Evolutionary conservation across 2,329 filamentous ascomycete genomes (phyloP), one percentile per base, ranked within the genome.

Genomic region (Pestalotiopsis sp.): DNA sequence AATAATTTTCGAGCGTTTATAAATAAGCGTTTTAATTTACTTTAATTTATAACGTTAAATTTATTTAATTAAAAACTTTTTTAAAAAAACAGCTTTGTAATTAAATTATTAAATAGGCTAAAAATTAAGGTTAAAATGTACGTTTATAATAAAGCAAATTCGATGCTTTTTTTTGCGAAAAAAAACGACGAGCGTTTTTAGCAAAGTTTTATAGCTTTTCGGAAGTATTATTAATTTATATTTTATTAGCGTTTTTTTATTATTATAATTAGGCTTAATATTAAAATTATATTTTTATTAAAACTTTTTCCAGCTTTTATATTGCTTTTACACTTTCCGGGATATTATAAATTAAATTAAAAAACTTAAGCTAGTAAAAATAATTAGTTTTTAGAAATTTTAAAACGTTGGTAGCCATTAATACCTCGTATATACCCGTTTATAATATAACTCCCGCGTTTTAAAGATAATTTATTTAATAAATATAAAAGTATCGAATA

Each of bases 321-420:
- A 79, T 69, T 9, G 73, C 68, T 11, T 70, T 23, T 4, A 78
- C 64, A 2, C 72, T 79, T 67, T 72, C 64, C 13, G 71, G 69
- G 9, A 77, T 70, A 52, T 71, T 70, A 12, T 66, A 60, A 17
- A 81, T 69, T 4, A 82, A 75, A 61, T 80, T 80, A 2, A 84
- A 75, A 45, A 80, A 78, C 68, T 85, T 82, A 2, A 86, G 73
- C 82, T 81, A 85, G 65, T 84, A 77, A 1, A 85, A 76, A 63
- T 77, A 76, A 20, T 80, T 76, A 14, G 73, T 66, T 68, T 74
- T 64, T 5, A 84, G 68, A 69, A 84, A 84, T 3, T 36, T n/a
- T 66, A 78, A 66, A 5, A 77, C 69, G n/a, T 20, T n/a, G 27
- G 73, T 71, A 69, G 67, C 76, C 74, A 68, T 64, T 36, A 36